phyloP scores from a whole-genome alignment of 2,329 filamentous ascomycete genomes.

The Phialophora chinensis region DNA sequence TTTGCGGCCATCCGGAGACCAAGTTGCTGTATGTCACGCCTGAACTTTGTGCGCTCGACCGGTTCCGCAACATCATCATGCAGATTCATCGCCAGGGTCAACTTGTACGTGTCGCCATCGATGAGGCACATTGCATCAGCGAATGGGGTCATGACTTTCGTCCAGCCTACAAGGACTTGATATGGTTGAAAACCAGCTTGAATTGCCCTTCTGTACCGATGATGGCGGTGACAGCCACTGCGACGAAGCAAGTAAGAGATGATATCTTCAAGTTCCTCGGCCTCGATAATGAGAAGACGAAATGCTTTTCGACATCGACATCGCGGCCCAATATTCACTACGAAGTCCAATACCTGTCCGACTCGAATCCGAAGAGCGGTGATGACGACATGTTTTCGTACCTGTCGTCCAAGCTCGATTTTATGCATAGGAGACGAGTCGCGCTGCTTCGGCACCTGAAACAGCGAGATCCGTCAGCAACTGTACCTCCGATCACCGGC shows the following conservation, averaged over 20 bases:
- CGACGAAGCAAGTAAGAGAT: slow-evolving; percentile 77
- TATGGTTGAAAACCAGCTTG: slow-evolving; percentile 77
- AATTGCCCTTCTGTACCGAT: slow-evolving; percentile 82
- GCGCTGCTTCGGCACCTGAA: slow-evolving; percentile 51
- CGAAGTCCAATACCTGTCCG: slow-evolving; percentile 72
- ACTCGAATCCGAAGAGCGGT: slow-evolving; percentile 57
- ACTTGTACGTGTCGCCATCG: slow-evolving; percentile 85
- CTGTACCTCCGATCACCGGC: slow-evolving; percentile 49
- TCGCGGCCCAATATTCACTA: slow-evolving; percentile 86
- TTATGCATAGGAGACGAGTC: slow-evolving; percentile 73
- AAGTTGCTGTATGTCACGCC: slow-evolving; percentile 92
- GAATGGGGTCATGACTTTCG: slow-evolving; percentile 99
- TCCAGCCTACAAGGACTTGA: slow-evolving; percentile 84
- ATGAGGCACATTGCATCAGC: slow-evolving; percentile 95
- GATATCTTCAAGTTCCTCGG: slow-evolving; percentile 80
- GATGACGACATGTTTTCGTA: slow-evolving; percentile 73
- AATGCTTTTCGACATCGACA: slow-evolving; percentile 82
- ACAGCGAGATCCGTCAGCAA: slow-evolving; percentile 44
- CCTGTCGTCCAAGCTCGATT: slow-evolving; percentile 76
- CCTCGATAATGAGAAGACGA: slow-evolving; percentile 60
- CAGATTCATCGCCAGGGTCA: slow-evolving; percentile 80
- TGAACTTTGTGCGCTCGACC: slow-evolving; percentile 78
- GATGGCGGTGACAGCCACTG: slow-evolving; percentile 91
- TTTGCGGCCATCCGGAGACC: slow-evolving; percentile 82
- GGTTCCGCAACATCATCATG: slow-evolving; percentile 75